Evolutionary conservation across 2,329 filamentous ascomycete species (phyloP), one percentile per base, ranked within the genome.

Genomic region (Pseudogymnoascus sp.): DNA sequence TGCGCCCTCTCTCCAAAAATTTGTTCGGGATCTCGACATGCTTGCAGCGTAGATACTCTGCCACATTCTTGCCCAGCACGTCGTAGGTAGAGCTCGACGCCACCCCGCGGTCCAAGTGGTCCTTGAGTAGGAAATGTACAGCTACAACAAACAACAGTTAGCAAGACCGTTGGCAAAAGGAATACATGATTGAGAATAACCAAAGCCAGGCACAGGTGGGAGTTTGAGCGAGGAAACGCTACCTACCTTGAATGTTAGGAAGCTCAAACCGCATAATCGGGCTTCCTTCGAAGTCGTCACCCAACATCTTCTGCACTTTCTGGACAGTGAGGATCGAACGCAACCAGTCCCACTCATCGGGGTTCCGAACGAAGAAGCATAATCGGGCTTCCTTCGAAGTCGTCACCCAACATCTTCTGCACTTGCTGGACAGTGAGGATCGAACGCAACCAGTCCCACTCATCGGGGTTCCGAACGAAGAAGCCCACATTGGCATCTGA

Each of bases 301-400:
- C 68, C 39, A 72, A 64, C 35, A 72, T 62, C 59, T 69, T 59
- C 26, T 64, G 64, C 62, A 71, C 61, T 63, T 66, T 67, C 26
- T 62, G 41, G 2, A 66, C 43, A 3, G 61, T 67, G 14, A 71
- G 66, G 52, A 70, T 64, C 16, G 62, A 63, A 11, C 74, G 70
- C 6, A 77, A 63, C 75, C 75, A 77, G 4, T 75, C 69, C 65
- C 71, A 79, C 63, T 76, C 75, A 33, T 75, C 72, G 1, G 66
- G 62, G 58, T 70, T 65, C 0, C 71, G 74, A 5, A 78, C 76
- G 65, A 76, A 81, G 65, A 77, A 71, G 5, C 75, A 66, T 65
- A 66, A 72, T 64, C 66, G 70, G 68, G 33, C 70, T 69, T n/a
- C 70, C 60, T 10, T 66, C 65, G 38, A 66, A 68, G 45, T 70